Percentiles rank a stretch among this genome's conserved stretches.
phyloP scores from a whole-genome alignment of 2,329 filamentous ascomycete genomes.

The Lachnellula arida region DNA sequence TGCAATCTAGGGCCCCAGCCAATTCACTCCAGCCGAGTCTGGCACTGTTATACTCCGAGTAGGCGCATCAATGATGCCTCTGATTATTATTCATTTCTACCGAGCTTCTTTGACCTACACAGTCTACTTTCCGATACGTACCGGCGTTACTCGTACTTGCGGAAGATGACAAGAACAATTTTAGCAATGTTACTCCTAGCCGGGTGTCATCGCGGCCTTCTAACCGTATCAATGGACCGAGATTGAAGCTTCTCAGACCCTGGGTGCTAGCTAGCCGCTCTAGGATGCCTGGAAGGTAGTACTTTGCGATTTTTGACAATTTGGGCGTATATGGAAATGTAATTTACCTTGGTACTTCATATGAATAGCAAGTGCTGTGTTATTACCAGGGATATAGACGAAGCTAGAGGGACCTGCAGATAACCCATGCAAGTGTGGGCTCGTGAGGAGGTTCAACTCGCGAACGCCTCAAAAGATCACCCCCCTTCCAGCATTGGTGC shows the following conservation, averaged over 20 bases:
- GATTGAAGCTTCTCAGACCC: neutral
- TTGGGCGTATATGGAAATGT: no score
- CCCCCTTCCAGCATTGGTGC: neutral
- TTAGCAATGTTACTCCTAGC: no score
- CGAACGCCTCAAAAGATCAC: neutral
- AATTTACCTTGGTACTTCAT: neutral
- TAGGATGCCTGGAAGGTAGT: neutral
- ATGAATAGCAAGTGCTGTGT: constrained; percentile 11
- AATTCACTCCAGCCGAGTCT: neutral
- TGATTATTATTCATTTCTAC: neutral
- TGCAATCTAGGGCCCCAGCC: neutral
- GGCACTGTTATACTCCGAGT: neutral
- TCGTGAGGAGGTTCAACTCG: neutral
- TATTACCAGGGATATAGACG: constrained; percentile 13
- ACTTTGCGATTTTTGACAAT: constrained; percentile 6
- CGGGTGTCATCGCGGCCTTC: no score
- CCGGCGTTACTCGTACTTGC: no score
- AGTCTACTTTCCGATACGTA: neutral
- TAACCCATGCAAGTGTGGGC: neutral
- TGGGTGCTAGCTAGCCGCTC: neutral
- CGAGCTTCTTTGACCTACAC: neutral
- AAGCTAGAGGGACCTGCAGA: constrained; percentile 9
- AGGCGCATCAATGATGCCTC: neutral
- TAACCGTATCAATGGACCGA: neutral
- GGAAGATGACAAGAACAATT: no score